Evolutionary conservation across 176 grass and related monocot genomes (phyloP).

Genomic region (Eremochloa ophiuroides): DNA sequence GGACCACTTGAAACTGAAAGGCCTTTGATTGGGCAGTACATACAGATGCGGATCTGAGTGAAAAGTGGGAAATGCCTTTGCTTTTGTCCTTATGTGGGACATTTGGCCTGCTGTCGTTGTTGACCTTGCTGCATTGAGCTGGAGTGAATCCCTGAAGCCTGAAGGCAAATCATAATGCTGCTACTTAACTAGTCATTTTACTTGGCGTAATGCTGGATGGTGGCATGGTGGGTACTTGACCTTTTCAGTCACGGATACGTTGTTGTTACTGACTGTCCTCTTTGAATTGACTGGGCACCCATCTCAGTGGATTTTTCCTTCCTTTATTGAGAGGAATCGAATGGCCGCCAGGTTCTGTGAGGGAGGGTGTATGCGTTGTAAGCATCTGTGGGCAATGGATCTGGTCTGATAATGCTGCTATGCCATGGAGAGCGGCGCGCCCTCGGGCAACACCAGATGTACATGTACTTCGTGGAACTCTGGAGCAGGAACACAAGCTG

Average conservation of each 20-base stretch:
- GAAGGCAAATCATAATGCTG: neutral
- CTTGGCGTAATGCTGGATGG: neutral
- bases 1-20: neutral
- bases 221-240: neutral
- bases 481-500: too few species aligned
- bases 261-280: too few species aligned
- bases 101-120: neutral
- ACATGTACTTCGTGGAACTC: too few species aligned
- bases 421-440: too few species aligned
- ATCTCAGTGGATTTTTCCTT: too few species aligned
- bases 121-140: slow-evolving; percentile 4
- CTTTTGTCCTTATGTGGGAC: slow-evolving; percentile 12
- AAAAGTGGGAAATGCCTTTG: neutral
- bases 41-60: neutral
- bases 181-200: neutral
- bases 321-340: neutral
- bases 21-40: neutral
- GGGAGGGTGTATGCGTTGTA: too few species aligned
- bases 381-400: too few species aligned
- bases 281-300: too few species aligned
- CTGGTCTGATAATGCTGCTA: too few species aligned
- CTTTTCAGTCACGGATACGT: too few species aligned
- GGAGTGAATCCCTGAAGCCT: neutral
- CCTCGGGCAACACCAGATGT: too few species aligned
- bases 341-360: too few species aligned